A percentile compares a stretch with the other conserved stretches of the same genome.
These are phyloP conservation scores for Flammula alnicola DNA, from an alignment of 1,284 basidiomycete species.

Conservation along the genomic window DNA sequence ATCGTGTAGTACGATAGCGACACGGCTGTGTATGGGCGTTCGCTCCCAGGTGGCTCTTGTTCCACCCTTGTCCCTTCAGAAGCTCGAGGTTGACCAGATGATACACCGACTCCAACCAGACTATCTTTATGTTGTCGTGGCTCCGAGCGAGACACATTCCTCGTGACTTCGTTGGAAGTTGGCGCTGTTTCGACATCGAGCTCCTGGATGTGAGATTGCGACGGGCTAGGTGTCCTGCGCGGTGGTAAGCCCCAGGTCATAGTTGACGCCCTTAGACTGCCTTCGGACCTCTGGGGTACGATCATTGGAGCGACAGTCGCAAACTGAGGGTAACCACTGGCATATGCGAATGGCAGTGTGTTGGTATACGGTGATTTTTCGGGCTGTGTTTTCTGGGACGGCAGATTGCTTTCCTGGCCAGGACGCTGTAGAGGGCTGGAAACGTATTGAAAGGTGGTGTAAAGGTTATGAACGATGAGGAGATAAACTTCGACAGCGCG, in stretches of 20 bases:
- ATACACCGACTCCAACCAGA: no score
- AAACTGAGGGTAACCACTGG: background rate
- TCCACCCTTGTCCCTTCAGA: background rate
- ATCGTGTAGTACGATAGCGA: slow-evolving; percentile 46
- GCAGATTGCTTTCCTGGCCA: background rate
- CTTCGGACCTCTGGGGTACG: background rate
- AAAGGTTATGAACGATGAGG: slow-evolving; percentile 59
- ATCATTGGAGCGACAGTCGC: background rate
- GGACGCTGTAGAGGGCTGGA: background rate
- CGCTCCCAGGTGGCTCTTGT: slow-evolving; percentile 2
- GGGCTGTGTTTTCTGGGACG: background rate
- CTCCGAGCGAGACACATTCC: background rate
- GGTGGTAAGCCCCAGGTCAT: slow-evolving; percentile 2
- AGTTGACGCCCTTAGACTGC: background rate
- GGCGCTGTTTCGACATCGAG: background rate
- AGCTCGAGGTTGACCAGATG: background rate
- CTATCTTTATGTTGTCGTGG: no score
- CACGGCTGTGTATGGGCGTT: slow-evolving; percentile 31
- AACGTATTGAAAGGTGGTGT: slow-evolving; percentile 47
- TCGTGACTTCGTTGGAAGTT: background rate
- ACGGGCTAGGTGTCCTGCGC: background rate
- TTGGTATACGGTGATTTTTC: slow-evolving; percentile 4
- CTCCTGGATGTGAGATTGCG: background rate
- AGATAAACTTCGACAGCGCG: slow-evolving; percentile 70
- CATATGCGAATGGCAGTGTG: slow-evolving; percentile 1